phyloP scores from a whole-genome alignment of 495 filamentous ascomycete species.

The Podospora pseudopauciseta region DNA sequence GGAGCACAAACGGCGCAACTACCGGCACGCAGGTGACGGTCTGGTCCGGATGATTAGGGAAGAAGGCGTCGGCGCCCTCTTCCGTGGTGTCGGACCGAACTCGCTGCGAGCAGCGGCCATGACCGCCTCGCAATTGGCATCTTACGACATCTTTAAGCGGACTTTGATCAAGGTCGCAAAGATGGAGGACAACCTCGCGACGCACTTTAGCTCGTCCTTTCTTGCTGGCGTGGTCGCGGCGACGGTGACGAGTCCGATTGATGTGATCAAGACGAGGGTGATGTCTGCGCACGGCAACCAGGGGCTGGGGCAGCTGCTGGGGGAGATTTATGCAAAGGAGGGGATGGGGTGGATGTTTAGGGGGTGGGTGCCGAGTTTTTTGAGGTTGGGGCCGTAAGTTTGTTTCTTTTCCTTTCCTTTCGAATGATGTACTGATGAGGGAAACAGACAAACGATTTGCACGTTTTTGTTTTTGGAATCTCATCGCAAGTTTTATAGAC shows the following conservation, averaged over 20 bases:
- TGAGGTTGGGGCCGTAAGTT: conserved; percentile 69
- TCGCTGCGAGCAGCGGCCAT: conserved; percentile 85
- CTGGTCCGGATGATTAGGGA: conserved; percentile 76
- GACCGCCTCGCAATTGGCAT: conserved; percentile 86
- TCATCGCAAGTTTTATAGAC: conserved; percentile 68
- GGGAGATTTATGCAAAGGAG: conserved; percentile 70
- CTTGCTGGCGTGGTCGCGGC: conserved; percentile 91
- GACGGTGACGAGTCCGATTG: conserved; percentile 90
- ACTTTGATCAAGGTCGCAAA: conserved; percentile 62
- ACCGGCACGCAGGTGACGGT: conserved; percentile 84
- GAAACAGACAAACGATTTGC: conserved; percentile 74
- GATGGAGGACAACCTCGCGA: conserved; percentile 72
- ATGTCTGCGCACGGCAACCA: conserved; percentile 68
- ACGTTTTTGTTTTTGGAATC: conserved; percentile 96
- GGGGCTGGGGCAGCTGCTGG: conserved; percentile 55
- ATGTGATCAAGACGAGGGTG: conserved; percentile 94
- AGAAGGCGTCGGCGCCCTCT: conserved; percentile 69
- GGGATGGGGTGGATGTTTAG: conserved; percentile 88
- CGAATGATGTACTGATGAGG: conserved; percentile 8
- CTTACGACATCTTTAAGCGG: conserved; percentile 88
- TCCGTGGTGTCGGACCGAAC: conserved; percentile 91
- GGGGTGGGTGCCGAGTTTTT: conserved; percentile 97
- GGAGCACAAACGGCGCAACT: conserved; percentile 70
- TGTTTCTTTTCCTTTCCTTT: conserved; percentile 1
- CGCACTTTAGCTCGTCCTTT: conserved; percentile 84